A percentile compares a stretch with the other conserved stretches of the same genome.
Conservation (phyloP, 2,329 filamentous ascomycete species). For the Tolypocladium nubicola region DNA sequence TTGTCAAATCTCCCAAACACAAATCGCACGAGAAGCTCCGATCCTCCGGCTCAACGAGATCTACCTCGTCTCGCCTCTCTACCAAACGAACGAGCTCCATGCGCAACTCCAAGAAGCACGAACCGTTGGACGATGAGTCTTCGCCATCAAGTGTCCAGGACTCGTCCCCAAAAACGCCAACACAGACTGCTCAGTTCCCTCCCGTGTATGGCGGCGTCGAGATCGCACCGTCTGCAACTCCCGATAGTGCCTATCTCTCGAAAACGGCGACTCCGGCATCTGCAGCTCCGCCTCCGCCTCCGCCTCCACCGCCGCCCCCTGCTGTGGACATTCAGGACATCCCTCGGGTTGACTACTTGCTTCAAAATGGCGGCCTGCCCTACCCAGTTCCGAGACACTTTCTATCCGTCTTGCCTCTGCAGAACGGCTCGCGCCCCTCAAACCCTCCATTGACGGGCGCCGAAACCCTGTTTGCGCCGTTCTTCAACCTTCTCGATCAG, state of each 20-base stretch:
- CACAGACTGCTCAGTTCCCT: constrained; percentile 40
- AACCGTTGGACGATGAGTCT: constrained; percentile 31
- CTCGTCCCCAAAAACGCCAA: constrained; percentile 53
- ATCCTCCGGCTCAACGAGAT: constrained; percentile 22
- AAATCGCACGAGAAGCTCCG: constrained; percentile 25
- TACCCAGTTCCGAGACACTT: constrained; percentile 64
- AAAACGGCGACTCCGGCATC: constrained; percentile 29
- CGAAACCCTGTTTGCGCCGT: constrained; percentile 69
- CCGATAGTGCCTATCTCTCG: constrained; percentile 19
- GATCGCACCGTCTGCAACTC: constrained; percentile 20
- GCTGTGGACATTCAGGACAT: constrained; percentile 59
- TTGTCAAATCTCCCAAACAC: constrained; percentile 27
- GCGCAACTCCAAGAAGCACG: constrained; percentile 21
- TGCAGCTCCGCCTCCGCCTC: constrained; percentile 29
- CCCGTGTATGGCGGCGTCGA: constrained; percentile 31
- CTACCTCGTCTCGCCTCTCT: constrained; percentile 22
- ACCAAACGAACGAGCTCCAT: constrained; percentile 27
- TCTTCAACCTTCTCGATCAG: constrained; percentile 74
- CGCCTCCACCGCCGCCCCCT: constrained; percentile 59
- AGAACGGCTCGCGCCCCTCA: constrained; percentile 45
- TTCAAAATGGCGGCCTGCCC: constrained; percentile 76
- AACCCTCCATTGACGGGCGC: constrained; percentile 57
- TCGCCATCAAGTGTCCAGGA: constrained; percentile 36
- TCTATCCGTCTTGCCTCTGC: constrained; percentile 50
- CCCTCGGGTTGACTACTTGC: constrained; percentile 82